Base-by-base conservation (phyloP, 2,329 filamentous ascomycete species). In the Microcyclospora tardicrescens region DNA sequence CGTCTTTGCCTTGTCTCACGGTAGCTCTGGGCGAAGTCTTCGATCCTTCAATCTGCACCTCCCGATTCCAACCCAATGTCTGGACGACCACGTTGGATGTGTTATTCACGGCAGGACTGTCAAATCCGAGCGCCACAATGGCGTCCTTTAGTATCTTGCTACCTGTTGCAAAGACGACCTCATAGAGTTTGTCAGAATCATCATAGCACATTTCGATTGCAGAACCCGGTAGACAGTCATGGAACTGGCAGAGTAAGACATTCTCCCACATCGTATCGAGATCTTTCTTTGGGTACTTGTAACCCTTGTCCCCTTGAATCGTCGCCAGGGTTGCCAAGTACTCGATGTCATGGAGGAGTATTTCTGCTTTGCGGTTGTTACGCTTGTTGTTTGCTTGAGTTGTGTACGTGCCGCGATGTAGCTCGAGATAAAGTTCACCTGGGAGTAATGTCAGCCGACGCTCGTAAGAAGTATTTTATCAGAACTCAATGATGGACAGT, bases 131-230 rank as follows among this genome's bases (percentile, higher is more conserved):
- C 6, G 75, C 71, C 12, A 71, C 61, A 42, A 83, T 71, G 5
- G 87, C 73, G 13, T 84, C 77, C 33, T 80, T 69, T 31, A 91
- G 68, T 3, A 93, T 64, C 46, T 73, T 76, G 47, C 82, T 66
- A 5, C 84, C 89, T 1, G 75, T 85, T 47, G 78, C 67, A 56
- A 93, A 94, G 2, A 94, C 75, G 49, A 84, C 69, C 2, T 75
- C 81, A 56, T 98, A 98, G 6, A 94, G 71, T 59, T 86, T 74
- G 56, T 94, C 82, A 2, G 87, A 93, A 57, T 98, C 91, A 58
- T 93, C 84, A 53, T 96, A 96, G 61, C 86, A 94, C 86, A 96
- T 95, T 60, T 93, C 87, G 51, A 98, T 96, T 28, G 78, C 84
- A 57, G 85, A 95, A 40, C 91, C 91, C 1, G 91, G 91, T 37